Conservation (phyloP, 2,329 filamentous ascomycete species). For the Alternaria triticimaculans region DNA sequence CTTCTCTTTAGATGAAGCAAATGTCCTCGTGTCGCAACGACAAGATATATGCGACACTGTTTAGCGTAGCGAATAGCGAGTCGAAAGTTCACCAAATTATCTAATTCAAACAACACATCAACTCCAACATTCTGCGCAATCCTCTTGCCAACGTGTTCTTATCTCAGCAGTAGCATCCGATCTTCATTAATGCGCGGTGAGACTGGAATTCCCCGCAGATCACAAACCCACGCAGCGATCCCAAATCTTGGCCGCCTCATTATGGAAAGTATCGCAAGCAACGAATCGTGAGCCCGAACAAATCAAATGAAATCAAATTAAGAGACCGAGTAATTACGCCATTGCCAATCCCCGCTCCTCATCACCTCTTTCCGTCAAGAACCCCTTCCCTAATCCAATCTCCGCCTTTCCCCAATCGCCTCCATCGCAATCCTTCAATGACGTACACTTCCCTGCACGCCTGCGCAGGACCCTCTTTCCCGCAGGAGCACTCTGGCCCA, state of each 20-base stretch:
- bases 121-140: not conserved
- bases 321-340: not conserved
- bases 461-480: not conserved
- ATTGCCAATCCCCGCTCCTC: not conserved
- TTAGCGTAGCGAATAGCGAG: not conserved
- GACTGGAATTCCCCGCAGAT: not conserved
- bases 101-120: conserved; percentile 4
- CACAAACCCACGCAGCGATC: not conserved
- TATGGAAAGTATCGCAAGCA: not conserved
- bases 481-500: not conserved
- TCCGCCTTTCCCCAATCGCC: not conserved
- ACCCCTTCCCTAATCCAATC: not conserved
- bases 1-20: conserved; percentile 1
- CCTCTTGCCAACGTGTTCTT: not conserved
- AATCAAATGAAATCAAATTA: not conserved
- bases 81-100: conserved; percentile 1
- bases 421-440: not conserved
- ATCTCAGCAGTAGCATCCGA: not conserved
- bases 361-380: not conserved
- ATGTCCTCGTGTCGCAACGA: not conserved
- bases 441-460: not conserved
- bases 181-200: not conserved
- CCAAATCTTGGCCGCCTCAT: not conserved
- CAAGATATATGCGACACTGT: conserved; percentile 1
- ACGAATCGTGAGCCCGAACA: no score